Evolutionary conservation across 169 alveolate genomes (phyloP), one percentile per base, ranked within the genome.

Genomic region (Cryptosporidium tyzzeri): DNA sequence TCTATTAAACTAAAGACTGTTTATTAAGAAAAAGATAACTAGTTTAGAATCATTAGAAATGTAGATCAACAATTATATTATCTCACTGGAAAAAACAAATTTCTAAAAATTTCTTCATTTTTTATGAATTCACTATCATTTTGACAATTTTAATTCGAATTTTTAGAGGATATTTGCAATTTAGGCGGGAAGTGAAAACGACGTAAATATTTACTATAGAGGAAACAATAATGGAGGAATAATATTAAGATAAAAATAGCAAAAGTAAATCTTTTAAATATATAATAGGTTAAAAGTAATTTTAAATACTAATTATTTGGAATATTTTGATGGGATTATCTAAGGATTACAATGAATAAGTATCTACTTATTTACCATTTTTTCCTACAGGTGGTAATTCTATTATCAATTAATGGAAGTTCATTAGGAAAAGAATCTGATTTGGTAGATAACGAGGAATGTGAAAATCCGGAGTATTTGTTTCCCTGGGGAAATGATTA

Each of bases 401-500:
- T 29, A 18, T 21, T 71, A 2, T n/a, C 33, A 33, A 41, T 51
- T 4, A 33, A 26, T 18, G 67, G 67, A 9, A 58, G 53, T 31
- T 31, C 33, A 35, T 37, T 65, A 16, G 71, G 71, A 26, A 29
- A 65, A 12, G 29, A 37, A 7, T 0, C 8, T 10, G 21, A 65
- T 31, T 26, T 33, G 48, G 51, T 21, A 14, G 71, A 55, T 8
- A 5, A 59, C 31, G 71, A 55, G 5, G 71, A 73, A 31, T 80
- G 75, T 18, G 59, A 45, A 26, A 80, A 80, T 23, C 59, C 59
- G 0, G 75, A 65, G 21, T 39, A 58, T 62, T 18, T 61, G 1
- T 80, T 65, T 80, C 89, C 89, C 9, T 80, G 89, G 89, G 80
- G 67, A 10, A 67, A 14, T 44, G 68, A 80, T 21, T 80, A 80